phyloP scores from a whole-genome alignment of 768 basidiomycete genomes.

The Russula sp. region DNA sequence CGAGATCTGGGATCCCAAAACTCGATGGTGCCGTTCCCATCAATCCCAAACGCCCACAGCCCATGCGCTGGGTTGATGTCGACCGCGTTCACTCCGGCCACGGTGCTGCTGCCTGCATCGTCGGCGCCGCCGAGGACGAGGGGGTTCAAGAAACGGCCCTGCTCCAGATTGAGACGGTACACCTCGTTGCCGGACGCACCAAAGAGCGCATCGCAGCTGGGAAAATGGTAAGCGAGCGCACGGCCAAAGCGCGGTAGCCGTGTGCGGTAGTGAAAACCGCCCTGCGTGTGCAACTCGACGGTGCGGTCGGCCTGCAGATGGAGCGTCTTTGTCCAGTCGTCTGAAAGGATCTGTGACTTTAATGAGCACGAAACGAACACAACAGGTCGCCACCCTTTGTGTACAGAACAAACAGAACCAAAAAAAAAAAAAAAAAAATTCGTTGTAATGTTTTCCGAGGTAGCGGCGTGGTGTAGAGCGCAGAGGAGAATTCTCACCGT shows the following conservation, averaged over 20 bases:
- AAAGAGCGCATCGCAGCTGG: constrained; percentile 86
- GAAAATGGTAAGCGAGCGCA: constrained; percentile 86
- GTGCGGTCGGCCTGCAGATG: constrained; percentile 96
- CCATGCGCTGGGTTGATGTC: constrained; percentile 94
- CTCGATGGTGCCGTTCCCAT: constrained; percentile 81
- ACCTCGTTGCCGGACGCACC: constrained; percentile 82
- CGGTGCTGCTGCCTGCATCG: constrained; percentile 46
- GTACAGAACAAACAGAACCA: neutral
- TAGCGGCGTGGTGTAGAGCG: neutral
- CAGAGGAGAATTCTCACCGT: constrained; percentile 63
- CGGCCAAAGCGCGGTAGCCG: constrained; percentile 95
- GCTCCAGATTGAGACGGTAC: constrained; percentile 91
- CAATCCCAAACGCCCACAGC: constrained; percentile 81
- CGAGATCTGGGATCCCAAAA: constrained; percentile 96
- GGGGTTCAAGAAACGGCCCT: constrained; percentile 88
- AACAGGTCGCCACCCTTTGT: neutral
- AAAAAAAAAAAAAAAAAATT: neutral
- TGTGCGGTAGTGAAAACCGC: constrained; percentile 86
- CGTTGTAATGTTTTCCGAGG: constrained; percentile 3
- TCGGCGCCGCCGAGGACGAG: constrained; percentile 51
- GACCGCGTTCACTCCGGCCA: constrained; percentile 82
- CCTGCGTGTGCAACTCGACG: constrained; percentile 89
- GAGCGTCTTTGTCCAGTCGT: constrained; percentile 98
- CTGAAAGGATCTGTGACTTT: constrained; percentile 70
- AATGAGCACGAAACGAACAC: neutral